Evolutionary conservation across 148 eudicot genomes (phyloP), one percentile per base, ranked within the genome.

Genomic region (Rhododendron griersonianum): DNA sequence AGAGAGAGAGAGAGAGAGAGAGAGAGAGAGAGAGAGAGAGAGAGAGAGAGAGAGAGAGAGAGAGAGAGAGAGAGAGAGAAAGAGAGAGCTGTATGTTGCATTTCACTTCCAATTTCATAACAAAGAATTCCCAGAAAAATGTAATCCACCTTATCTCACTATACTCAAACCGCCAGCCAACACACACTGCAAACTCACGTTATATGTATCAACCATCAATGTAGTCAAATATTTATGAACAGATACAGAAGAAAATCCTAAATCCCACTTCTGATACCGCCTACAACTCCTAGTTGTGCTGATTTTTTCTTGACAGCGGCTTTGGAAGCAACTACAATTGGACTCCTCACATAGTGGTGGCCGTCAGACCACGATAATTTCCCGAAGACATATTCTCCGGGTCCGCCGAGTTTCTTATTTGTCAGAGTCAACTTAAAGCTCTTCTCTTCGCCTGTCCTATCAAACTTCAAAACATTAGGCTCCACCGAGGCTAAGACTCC

Each of bases 351-450:
- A 85, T 87, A 83, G 86, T 95, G 98, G 23, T 59, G 78, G 0
- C 93, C 94, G 83, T 94, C 95, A 1, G 94, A 86, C 98, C 98
- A 95, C 30, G 48, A 45, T 73, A 95, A 81, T 50, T 86, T 77
- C 39, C 98, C 96, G 74, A 93, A 94, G 14, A 25, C 89, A 77
- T 90, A 88, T 14, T 50, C 86, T n/a, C 45, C 45, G 7, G 39
- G 37, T 51, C 48, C 80, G 11, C 63, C 55, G 45, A 30, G 3
- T 7, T 21, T 35, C 45, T 63, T 86, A 33, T 85, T 65, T 57
- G 44, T 84, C 41, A 95, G 4, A 10, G 85, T 92, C 88, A 95
- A 65, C 84, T 82, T 84, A 78, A 90, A 95, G 30, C 84, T 85
- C 88, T 87, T 90, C 83, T 89, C 91, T 47, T 94, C 93, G 2